Percentiles rank a stretch among this genome's conserved stretches.
These are phyloP conservation scores for Vinca minor DNA, from an alignment of 257 asterid species.

Conservation along the genomic window DNA sequence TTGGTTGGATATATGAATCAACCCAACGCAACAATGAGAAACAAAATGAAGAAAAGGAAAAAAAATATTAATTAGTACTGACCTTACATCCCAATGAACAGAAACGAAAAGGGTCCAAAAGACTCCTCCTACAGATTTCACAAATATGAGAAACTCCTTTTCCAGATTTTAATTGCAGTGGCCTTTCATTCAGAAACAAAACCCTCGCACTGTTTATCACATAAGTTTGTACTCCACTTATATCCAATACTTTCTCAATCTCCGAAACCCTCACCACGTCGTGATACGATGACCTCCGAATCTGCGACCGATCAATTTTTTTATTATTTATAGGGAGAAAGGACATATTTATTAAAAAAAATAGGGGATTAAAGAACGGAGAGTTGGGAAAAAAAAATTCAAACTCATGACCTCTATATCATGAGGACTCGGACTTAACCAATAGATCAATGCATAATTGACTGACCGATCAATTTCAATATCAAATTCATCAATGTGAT, in stretches of 20 bases:
- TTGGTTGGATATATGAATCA: background rate
- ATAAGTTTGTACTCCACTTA: conserved; percentile 83
- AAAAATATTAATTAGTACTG: conserved; percentile 6
- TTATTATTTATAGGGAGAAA: no score
- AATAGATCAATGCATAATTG: no score
- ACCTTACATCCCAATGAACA: conserved; percentile 98
- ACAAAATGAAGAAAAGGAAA: background rate
- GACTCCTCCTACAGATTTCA: conserved; percentile 77
- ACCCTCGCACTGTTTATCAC: conserved; percentile 97
- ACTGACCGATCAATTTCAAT: no score
- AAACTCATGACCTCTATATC: no score
- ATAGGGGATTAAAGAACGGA: no score
- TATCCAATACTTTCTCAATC: conserved; percentile 78
- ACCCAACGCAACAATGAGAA: background rate
- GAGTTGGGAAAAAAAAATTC: no score
- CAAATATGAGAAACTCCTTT: conserved; percentile 74
- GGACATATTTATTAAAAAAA: no score
- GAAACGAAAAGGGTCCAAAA: conserved; percentile 75
- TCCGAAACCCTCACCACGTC: conserved; percentile 96
- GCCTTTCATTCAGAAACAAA: conserved; percentile 82
- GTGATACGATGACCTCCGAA: conserved; percentile 91
- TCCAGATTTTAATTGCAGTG: conserved; percentile 79
- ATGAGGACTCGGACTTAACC: no score
- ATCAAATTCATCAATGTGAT: no score
- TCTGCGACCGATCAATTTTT: no score